These are phyloP conservation scores for Wallemia hederae DNA, from an alignment of 1,284 basidiomycete genomes.

Conservation along the genomic window DNA sequence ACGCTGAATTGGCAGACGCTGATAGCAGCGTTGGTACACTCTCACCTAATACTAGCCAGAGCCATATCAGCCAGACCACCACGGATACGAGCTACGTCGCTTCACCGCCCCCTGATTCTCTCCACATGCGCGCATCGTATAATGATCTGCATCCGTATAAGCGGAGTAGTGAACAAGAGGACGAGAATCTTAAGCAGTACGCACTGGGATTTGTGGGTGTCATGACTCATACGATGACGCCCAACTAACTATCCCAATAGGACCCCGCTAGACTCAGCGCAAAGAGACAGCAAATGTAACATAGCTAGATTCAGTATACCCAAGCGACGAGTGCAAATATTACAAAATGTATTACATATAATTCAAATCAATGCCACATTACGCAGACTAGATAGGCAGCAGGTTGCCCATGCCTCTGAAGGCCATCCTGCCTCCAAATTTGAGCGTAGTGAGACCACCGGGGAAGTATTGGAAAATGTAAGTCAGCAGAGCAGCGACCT, in stretches of 20 bases:
- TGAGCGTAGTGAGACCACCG: slow-evolving; percentile 3
- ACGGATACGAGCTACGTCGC: background rate
- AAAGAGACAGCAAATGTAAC: background rate
- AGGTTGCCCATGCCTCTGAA: background rate
- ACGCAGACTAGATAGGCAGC: background rate
- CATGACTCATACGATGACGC: background rate
- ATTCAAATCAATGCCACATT: no score
- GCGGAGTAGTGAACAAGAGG: background rate
- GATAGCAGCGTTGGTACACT: background rate
- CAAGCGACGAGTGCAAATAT: background rate
- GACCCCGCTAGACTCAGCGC: background rate
- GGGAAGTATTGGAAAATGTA: slow-evolving; percentile 57
- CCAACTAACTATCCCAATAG: background rate
- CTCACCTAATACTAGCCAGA: background rate
- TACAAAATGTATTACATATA: background rate
- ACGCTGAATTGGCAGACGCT: background rate
- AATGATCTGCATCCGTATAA: background rate
- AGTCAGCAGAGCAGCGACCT: slow-evolving; percentile 49
- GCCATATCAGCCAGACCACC: background rate
- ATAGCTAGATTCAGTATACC: background rate
- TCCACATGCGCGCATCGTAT: background rate
- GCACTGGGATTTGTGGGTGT: background rate
- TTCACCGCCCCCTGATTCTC: background rate
- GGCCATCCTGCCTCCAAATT: background rate
- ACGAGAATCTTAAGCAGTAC: background rate